Conservation (phyloP, 768 basidiomycete genomes). For the Nevesoporus exiguus region DNA sequence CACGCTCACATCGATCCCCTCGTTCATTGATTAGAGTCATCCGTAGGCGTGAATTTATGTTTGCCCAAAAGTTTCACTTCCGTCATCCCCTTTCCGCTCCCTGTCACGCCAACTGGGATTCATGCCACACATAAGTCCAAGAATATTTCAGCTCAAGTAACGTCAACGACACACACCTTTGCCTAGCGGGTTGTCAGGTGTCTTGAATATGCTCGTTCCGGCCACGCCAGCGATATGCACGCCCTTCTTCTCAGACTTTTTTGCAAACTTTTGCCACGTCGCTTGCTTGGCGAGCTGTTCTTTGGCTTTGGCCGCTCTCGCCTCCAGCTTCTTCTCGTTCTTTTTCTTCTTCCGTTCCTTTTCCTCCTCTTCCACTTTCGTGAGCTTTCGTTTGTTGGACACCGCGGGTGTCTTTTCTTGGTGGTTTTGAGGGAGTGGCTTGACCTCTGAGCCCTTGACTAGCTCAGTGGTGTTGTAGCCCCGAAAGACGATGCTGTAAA, state of each 20-base stretch:
- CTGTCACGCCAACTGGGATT: conserved; percentile 79
- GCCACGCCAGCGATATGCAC: conserved; percentile 84
- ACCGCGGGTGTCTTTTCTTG: conserved; percentile 37
- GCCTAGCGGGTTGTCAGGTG: conserved; percentile 87
- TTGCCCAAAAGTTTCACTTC: conserved; percentile 63
- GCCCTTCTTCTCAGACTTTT: conserved; percentile 92
- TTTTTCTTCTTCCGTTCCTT: conserved; percentile 89
- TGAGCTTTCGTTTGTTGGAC: conserved; percentile 72
- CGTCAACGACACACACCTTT: conserved; percentile 53
- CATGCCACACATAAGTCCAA: conserved; percentile 15
- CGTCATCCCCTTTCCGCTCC: conserved; percentile 88
- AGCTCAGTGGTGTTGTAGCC: conserved; percentile 90
- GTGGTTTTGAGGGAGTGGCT: conserved; percentile 61
- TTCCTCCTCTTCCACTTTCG: conserved; percentile 81
- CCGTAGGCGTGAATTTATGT: conserved; percentile 64
- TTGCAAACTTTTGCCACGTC: conserved; percentile 93
- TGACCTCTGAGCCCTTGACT: conserved; percentile 68
- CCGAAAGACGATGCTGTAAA: conserved; percentile 89
- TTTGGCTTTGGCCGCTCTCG: conserved; percentile 79
- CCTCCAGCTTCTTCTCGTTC: conserved; percentile 90
- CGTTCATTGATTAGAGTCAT: conserved; percentile 40
- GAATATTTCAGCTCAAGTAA: not conserved
- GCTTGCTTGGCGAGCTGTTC: conserved; percentile 82
- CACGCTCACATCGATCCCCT: conserved; percentile 8
- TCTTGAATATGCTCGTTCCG: conserved; percentile 92